Evolutionary conservation across 2,329 filamentous ascomycete species (phyloP), one percentile per base, ranked within the genome.

Genomic region (Colletotrichum melonis): DNA sequence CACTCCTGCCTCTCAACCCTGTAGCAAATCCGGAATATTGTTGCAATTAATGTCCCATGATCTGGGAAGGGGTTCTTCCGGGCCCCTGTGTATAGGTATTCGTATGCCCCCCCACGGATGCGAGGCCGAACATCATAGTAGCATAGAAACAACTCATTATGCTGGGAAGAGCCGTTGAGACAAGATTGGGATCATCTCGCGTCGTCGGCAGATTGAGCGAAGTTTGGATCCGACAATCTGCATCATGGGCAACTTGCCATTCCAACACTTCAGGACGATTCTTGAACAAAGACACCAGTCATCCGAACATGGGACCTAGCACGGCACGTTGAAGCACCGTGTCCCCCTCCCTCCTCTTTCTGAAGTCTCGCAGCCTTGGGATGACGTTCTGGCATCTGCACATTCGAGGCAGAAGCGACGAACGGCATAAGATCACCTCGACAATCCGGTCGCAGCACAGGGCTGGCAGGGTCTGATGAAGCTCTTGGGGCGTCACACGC

Each of bases 381-480:
- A 73, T 73, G 71, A 71, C 71, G 63, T 73, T 71, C 67, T 63
- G 71, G 71, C 67, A 67, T 52, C 64, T 72, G 63, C 54, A 55
- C 55, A 70, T 38, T 32, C 54, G 67, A 63, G 38, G 67, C 63
- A 73, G 71, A 73, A 73, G 67, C 67, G 71, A 73, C 63, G 71
- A 73, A 73, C 71, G 71, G 71, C 71, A 73, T 73, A 71, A 86
- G 81, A 85, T 83, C 81, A 84, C 77, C 82, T 84, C 78, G 81
- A 80, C 81, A 82, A 83, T 85, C 84, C 85, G 84, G 85, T 86
- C 84, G 82, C 83, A 73, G 84, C 82, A 82, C 71, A 73, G 67
- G 71, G 71, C 71, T 73, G 71, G 71, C 63, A 73, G 62, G 75
- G 75, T 73, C 73, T 76, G 76, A 81, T 81, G 81, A 73, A 73